phyloP scores from a whole-genome alignment of 2,329 filamentous ascomycete genomes.

The Penicillium sp. region DNA sequence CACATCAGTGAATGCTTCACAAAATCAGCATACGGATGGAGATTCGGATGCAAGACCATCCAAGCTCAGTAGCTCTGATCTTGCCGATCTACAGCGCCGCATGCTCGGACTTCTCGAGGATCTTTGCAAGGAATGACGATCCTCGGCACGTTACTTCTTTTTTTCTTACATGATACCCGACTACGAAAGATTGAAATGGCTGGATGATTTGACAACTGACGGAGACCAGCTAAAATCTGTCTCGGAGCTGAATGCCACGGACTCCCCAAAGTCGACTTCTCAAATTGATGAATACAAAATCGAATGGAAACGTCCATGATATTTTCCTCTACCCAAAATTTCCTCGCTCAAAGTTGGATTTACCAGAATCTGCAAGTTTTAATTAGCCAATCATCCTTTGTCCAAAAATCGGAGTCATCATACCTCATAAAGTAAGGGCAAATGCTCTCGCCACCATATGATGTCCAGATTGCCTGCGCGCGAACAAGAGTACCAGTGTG shows the following conservation, averaged over 20 bases:
- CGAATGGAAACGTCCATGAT: not conserved
- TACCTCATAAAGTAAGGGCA: constrained; percentile 33
- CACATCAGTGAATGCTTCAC: not conserved
- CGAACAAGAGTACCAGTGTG: constrained; percentile 31
- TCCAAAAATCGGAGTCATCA: not conserved
- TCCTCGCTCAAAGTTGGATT: not conserved
- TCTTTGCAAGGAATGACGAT: constrained; percentile 47
- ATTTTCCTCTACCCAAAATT: not conserved
- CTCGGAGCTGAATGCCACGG: not conserved
- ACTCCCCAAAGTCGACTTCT: not conserved
- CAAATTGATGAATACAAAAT: constrained; percentile 5
- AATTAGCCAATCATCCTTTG: not conserved
- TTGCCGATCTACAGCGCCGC: constrained; percentile 50
- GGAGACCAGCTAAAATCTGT: not conserved
- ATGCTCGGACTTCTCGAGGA: constrained; percentile 58
- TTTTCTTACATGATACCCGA: not conserved
- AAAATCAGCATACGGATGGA: not conserved
- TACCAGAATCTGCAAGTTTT: constrained; percentile 8
- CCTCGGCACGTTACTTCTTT: not conserved
- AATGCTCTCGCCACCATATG: constrained; percentile 30
- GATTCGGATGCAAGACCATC: constrained; percentile 8
- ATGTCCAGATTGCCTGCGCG: constrained; percentile 34
- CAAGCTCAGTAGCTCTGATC: constrained; percentile 46
- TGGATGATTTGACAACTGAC: not conserved
- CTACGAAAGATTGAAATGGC: not conserved